Conservation (phyloP, 1,284 basidiomycete genomes). For the Coriolopsis trogii region DNA sequence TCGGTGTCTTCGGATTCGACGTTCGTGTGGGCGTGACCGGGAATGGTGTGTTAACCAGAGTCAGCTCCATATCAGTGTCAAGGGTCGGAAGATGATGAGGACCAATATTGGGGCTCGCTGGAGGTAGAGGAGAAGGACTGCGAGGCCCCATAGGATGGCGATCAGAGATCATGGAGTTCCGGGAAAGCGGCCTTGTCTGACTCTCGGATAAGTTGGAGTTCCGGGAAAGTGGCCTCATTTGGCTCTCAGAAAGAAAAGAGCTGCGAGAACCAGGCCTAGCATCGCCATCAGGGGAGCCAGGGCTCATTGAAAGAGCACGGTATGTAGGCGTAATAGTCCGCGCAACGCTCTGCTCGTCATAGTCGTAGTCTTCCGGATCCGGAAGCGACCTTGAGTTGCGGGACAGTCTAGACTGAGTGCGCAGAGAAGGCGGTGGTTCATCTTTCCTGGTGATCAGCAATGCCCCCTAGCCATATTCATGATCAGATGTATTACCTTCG, state of each 20-base stretch:
- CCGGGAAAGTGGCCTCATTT: conserved; percentile 59
- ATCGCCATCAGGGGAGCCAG: too few relatives aligned
- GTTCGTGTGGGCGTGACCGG: conserved; percentile 31
- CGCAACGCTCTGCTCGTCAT: too few relatives aligned
- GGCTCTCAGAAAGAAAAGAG: conserved; percentile 37
- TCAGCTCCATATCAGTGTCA: conserved; percentile 48
- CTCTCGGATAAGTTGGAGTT: conserved; percentile 37
- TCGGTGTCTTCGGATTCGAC: conserved; percentile 41
- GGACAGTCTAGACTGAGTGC: too few relatives aligned
- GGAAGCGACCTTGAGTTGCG: too few relatives aligned
- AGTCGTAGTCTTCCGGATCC: too few relatives aligned
- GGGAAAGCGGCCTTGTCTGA: conserved; percentile 59
- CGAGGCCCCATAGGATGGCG: conserved; percentile 68
- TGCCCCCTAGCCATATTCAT: too few relatives aligned
- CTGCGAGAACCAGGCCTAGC: conserved; percentile 58
- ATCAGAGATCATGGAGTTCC: conserved; percentile 40
- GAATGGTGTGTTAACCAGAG: conserved; percentile 34
- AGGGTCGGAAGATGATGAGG: conserved; percentile 37
- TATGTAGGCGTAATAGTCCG: too few relatives aligned
- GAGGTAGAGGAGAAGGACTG: conserved; percentile 56
- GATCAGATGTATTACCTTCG: too few relatives aligned
- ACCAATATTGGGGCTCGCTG: neutral
- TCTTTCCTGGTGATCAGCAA: conserved; percentile 42
- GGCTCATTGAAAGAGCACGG: too few relatives aligned
- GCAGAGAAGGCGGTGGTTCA: conserved; percentile 55